Base-by-base conservation (phyloP, 257 asterid genomes). In the Voacanga thouarsii region DNA sequence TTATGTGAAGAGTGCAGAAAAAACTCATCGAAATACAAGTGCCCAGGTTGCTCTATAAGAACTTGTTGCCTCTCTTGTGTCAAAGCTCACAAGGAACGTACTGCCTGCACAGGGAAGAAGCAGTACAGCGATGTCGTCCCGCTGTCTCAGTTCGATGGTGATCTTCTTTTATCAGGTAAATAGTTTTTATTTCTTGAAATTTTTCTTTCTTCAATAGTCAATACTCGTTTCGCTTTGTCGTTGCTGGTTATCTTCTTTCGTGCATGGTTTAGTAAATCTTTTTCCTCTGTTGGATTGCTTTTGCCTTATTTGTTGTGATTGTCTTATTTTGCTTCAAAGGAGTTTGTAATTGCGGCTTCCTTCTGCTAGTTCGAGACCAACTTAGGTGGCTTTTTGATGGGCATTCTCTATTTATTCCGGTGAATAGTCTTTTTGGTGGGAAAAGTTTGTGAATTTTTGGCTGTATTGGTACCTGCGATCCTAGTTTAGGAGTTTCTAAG, bases 21-120 rank as follows among this genome's bases (percentile, higher is more conserved):
- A 39, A 88, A 92, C 24, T 81, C 93, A 39, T 92, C 94, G 53
- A 93, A 89, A 81, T 95, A 95, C 91, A 93, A 90, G 78, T 95
- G 99, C 82, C 99, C 98, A 10, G 96, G 93, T 4, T 95, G 99
- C 88, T 88, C 89, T 14, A 33, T 86, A 26, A 98, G 99, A 73
- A 77, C 98, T 10, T 95, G 99, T 74, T 90, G 99, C 87, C 97
- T 95, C 79, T 84, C 89, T 19, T 95, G 99, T 80, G 96, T 95
- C 79, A 92, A 90, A 82, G 85, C 97, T 76, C 99, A 95, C 89
- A 95, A 95, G 84, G 82, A 83, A 75, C 97, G 94, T 60, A 90
- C 94, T 66, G 77, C 83, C 56, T 95, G 97, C 85, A 89, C 86
- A 19, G 99, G 99, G 24, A 91, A 90, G 80, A 89, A 88, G 70